Conservation (phyloP, 2,329 filamentous ascomycete genomes). For the Blumeria graminis region DNA sequence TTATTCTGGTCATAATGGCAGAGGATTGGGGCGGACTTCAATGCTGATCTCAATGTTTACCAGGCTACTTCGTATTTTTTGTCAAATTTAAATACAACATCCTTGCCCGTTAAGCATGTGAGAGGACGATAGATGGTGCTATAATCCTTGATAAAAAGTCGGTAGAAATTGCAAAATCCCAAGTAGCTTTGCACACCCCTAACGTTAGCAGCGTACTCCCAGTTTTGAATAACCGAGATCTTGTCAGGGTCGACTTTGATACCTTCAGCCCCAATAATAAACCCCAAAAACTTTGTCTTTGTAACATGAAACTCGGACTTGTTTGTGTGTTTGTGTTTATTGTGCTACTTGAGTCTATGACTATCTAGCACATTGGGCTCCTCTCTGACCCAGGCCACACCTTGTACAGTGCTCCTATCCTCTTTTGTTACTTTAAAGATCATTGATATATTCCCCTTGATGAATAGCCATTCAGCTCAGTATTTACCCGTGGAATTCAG, state of each 20-base stretch:
- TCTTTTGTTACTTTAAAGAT: no score
- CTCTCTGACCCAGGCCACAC: no score
- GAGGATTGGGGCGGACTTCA: not conserved
- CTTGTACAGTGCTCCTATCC: no score
- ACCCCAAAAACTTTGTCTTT: conserved; percentile 1
- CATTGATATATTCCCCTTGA: no score
- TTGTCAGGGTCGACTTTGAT: not conserved
- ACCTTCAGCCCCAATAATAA: not conserved
- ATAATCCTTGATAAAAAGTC: not conserved
- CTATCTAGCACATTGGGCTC: no score
- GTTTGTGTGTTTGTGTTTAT: no score
- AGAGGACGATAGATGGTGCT: not conserved
- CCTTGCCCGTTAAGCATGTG: not conserved
- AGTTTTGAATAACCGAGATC: not conserved
- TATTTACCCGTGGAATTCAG: no score
- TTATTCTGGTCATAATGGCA: not conserved
- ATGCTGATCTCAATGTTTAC: not conserved
- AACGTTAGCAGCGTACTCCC: not conserved
- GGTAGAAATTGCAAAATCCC: not conserved
- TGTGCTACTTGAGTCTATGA: no score
- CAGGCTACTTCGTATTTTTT: not conserved
- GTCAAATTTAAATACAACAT: not conserved
- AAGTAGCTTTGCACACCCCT: not conserved
- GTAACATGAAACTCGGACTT: not conserved
- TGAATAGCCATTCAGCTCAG: no score